phyloP scores from a whole-genome alignment of 108 stramenopile species.

The Nitzschia sp. region DNA sequence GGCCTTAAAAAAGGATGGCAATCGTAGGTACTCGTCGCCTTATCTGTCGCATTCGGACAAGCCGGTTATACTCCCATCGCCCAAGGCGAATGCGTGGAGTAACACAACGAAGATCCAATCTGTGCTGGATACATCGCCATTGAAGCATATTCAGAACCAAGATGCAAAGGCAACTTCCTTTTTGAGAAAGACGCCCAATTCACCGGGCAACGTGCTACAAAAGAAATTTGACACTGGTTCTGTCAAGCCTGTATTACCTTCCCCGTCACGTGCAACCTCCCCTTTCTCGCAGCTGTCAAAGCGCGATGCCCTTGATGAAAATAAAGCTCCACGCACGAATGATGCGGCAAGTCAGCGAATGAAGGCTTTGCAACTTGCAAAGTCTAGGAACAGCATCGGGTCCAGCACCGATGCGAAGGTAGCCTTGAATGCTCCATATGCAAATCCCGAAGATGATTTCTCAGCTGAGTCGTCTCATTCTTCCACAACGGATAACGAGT shows the following conservation, averaged over 20 bases:
- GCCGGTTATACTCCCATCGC: slow-evolving; percentile 5
- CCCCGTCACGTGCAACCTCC: too few species aligned
- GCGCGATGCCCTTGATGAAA: slow-evolving; percentile 6
- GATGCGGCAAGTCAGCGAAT: background rate
- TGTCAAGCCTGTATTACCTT: too few species aligned
- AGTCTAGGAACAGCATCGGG: background rate
- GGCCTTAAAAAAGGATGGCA: background rate
- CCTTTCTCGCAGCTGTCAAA: background rate
- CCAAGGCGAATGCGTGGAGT: background rate
- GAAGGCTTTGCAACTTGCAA: slow-evolving; percentile 6
- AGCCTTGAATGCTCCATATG: background rate
- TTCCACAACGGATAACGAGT: slow-evolving; percentile 23
- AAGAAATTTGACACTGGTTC: background rate
- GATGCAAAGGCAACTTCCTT: background rate
- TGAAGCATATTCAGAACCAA: slow-evolving; percentile 24
- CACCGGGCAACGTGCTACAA: background rate
- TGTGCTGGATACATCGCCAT: slow-evolving; percentile 8
- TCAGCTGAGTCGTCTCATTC: slow-evolving; percentile 26
- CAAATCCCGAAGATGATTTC: slow-evolving; percentile 20
- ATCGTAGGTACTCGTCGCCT: background rate
- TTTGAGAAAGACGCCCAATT: background rate
- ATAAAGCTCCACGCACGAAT: background rate
- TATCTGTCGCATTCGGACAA: background rate
- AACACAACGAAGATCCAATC: too few species aligned
- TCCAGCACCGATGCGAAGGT: background rate